A percentile compares a stretch with the other conserved stretches of the same genome.
phyloP scores from a whole-genome alignment of 2,329 filamentous ascomycete genomes.

The Setomelanomma holmii region DNA sequence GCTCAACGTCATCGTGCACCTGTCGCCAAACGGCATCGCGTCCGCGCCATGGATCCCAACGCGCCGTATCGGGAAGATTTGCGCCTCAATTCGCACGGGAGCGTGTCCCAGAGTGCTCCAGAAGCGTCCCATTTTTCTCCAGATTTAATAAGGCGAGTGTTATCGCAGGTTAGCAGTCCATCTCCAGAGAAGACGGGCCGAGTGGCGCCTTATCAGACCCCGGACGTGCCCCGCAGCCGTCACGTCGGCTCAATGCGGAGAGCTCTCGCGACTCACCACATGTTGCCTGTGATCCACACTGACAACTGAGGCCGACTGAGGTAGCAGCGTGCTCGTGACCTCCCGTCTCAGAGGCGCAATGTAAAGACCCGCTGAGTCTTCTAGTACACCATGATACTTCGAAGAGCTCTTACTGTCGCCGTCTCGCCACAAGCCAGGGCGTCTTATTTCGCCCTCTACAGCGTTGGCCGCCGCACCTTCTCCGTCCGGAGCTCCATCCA shows the following conservation, averaged over 20 bases:
- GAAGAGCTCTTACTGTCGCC: slow-evolving; percentile 30
- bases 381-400: slow-evolving; percentile 28
- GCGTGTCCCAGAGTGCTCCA: neutral
- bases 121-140: neutral
- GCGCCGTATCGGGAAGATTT: slow-evolving; percentile 24
- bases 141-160: neutral
- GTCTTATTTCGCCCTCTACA: slow-evolving; percentile 49
- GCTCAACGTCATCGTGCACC: slow-evolving; percentile 43
- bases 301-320: neutral
- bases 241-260: slow-evolving; percentile 32
- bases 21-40: slow-evolving; percentile 27
- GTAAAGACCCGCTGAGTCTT: slow-evolving; percentile 15
- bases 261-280: slow-evolving; percentile 26
- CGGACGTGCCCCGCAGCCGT: slow-evolving; percentile 21
- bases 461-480: slow-evolving; percentile 40
- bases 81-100: slow-evolving; percentile 22
- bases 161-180: neutral
- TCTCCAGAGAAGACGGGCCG: slow-evolving; percentile 10
- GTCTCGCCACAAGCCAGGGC: slow-evolving; percentile 50
- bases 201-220: slow-evolving; percentile 15
- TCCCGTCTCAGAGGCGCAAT: slow-evolving; percentile 19
- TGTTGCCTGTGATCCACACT: slow-evolving; percentile 1
- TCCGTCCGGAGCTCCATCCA: slow-evolving; percentile 43
- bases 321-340: slow-evolving; percentile 16
- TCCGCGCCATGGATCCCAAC: slow-evolving; percentile 33